Evolutionary conservation across 2,329 filamentous ascomycete genomes (phyloP).

Genomic region (Emergomyces pasteurianus): DNA sequence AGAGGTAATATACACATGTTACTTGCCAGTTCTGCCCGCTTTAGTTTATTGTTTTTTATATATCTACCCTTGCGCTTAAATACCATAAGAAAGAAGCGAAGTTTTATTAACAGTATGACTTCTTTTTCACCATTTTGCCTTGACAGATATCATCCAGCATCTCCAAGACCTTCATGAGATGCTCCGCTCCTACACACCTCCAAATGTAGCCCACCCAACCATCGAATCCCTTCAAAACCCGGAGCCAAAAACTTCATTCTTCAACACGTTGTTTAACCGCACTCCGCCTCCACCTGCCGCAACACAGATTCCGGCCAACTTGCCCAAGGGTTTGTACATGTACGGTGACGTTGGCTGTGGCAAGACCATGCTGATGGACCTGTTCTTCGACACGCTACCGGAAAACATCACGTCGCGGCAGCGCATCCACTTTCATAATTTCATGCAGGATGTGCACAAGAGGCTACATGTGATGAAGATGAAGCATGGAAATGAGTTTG

Average conservation of each 20-base stretch:
- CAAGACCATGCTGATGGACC: constrained; percentile 99
- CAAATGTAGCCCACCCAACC: constrained; percentile 62
- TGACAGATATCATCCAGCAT: constrained; percentile 68
- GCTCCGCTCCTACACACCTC: constrained; percentile 60
- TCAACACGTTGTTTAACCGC: constrained; percentile 36
- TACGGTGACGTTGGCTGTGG: constrained; percentile 94
- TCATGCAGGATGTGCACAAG: constrained; percentile 97
- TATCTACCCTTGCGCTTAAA: background rate
- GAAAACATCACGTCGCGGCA: constrained; percentile 68
- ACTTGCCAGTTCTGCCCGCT: background rate
- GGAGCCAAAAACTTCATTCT: constrained; percentile 38
- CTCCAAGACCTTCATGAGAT: constrained; percentile 83
- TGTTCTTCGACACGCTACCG: constrained; percentile 91
- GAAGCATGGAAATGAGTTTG: constrained; percentile 75
- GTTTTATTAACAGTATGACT: constrained; percentile 1
- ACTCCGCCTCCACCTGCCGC: constrained; percentile 20
- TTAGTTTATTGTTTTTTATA: background rate
- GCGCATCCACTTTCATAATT: constrained; percentile 96
- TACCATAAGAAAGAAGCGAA: background rate
- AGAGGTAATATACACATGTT: constrained; percentile 45
- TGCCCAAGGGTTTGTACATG: constrained; percentile 86
- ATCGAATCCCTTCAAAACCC: constrained; percentile 52
- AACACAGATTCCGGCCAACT: constrained; percentile 50
- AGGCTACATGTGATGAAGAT: constrained; percentile 84
- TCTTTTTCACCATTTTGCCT: constrained; percentile 6